Evolutionary conservation across 2,329 filamentous ascomycete genomes (phyloP).

Genomic region (Cordyceps pruinosa): DNA sequence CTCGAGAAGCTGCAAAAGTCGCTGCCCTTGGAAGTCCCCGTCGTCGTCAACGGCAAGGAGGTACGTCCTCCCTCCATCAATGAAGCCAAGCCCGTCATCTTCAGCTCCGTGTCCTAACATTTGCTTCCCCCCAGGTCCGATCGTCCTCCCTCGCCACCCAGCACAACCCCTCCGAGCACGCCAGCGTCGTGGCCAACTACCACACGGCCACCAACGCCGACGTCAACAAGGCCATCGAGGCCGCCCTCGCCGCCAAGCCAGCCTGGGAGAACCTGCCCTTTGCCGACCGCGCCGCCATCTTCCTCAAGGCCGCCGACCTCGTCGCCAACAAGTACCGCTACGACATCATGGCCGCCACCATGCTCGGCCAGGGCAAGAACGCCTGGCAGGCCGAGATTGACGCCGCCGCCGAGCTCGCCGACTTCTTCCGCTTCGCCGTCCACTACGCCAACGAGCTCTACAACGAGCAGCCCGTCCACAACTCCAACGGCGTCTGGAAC

Average conservation of each 20-base stretch:
- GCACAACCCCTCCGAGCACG: constrained; percentile 76
- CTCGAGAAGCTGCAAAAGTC: constrained; percentile 62
- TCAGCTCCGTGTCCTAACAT: neutral
- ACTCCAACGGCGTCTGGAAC: constrained; percentile 84
- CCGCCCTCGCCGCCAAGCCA: constrained; percentile 77
- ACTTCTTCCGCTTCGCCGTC: constrained; percentile 93
- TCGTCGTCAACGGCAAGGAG: constrained; percentile 77
- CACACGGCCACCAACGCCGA: constrained; percentile 72
- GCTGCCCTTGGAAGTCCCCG: constrained; percentile 68
- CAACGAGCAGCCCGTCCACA: constrained; percentile 75
- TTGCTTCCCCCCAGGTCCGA: constrained; percentile 55
- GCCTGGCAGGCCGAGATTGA: constrained; percentile 99
- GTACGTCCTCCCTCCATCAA: constrained; percentile 38
- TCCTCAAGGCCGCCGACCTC: constrained; percentile 91
- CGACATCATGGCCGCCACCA: constrained; percentile 92
- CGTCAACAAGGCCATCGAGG: constrained; percentile 71
- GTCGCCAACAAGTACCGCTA: constrained; percentile 90
- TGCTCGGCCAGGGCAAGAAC: constrained; percentile 96
- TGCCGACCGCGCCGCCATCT: constrained; percentile 83
- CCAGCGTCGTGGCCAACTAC: constrained; percentile 70
- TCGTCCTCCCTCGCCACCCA: constrained; percentile 62
- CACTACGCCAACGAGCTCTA: constrained; percentile 91
- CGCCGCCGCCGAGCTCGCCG: constrained; percentile 81
- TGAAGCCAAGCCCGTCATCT: no score
- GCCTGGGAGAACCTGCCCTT: constrained; percentile 85